Base-by-base conservation (phyloP, 1,284 basidiomycete genomes). In the Serendipita sp. region DNA sequence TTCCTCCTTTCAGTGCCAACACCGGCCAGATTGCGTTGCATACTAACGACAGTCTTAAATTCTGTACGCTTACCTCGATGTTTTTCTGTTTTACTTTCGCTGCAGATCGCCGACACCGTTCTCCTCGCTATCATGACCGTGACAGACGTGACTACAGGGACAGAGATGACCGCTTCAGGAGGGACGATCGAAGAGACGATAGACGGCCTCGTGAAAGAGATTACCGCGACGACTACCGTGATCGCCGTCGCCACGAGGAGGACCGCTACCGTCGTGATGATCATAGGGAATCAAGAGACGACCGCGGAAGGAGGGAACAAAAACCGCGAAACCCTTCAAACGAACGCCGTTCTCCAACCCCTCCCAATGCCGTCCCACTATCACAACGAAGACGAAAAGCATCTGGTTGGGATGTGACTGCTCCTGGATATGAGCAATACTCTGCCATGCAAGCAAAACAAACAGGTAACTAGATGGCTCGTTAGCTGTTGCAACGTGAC, bases 401-500 rank as follows among this genome's bases (percentile, higher is more conserved):
- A 6, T 92, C 91, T 61, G 89, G 91, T 1, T 99, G 96, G 95
- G 93, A 99, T 74, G 87, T 96, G 30, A 87, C 91, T 72, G 91
- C 95, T 10, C 88, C 90, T 12, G 94, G 94, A 22, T 99, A 96
- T 68, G 94, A 98, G 70, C 88, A 91, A 68, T 92, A 97, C 69
- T 87, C 87, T 2, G 93, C 94, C 13, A 82, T 93, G 78, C 92
- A 97, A 71, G 95, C 95, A 29, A 99, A 99, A 74, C 90, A 93
- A 74, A 97, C 94, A 62, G 93, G 92, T 91, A 69, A 67, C 81
- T 69, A 60, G 32, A 3, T 61, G 29, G 53, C 30, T 41, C 1
- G 29, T 15, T 62, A n/a, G 26, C 30, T 41, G 32, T 32, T 32
- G 22, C 34, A 29, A 22, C 60, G 12, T 50, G 38, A 41, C 38